Conservation (phyloP, 495 filamentous ascomycete species). For the Bryoglossum gracile region DNA sequence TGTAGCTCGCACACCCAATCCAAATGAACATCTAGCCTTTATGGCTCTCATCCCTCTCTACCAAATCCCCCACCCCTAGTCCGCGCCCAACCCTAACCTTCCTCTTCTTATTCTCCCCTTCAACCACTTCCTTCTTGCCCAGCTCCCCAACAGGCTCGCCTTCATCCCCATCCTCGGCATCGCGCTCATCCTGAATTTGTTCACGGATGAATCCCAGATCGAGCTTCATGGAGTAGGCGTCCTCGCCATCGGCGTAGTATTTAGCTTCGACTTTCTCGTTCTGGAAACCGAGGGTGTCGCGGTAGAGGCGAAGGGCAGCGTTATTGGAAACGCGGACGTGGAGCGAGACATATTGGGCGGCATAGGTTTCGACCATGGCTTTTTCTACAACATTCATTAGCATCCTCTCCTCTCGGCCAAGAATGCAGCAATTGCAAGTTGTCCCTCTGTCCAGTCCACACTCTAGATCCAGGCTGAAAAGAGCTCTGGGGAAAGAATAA, state of each 20-base stretch:
- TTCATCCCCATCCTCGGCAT: constrained; percentile 29
- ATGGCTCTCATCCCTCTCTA: constrained; percentile 29
- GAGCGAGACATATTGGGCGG: constrained; percentile 84
- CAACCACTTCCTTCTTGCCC: constrained; percentile 25
- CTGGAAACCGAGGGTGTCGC: constrained; percentile 86
- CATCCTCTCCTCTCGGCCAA: no score
- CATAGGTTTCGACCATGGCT: constrained; percentile 93
- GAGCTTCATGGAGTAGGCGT: constrained; percentile 89
- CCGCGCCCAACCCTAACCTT: constrained; percentile 29
- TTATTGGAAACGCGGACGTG: constrained; percentile 92
- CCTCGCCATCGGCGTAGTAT: constrained; percentile 98
- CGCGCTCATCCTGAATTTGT: constrained; percentile 37
- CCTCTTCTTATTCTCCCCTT: constrained; percentile 24
- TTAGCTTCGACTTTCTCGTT: constrained; percentile 84
- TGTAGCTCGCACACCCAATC: not conserved
- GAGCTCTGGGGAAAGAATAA: no score
- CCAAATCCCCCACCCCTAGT: constrained; percentile 24
- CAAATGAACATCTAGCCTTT: constrained; percentile 12
- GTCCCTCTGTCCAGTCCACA: no score
- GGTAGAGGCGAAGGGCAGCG: constrained; percentile 85
- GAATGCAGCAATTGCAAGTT: no score
- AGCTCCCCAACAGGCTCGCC: constrained; percentile 30
- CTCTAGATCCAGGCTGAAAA: no score
- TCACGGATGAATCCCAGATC: constrained; percentile 60
- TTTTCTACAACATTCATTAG: constrained; percentile 61